Conservation (phyloP, 345 rosid species). For the Acer campestre region DNA sequence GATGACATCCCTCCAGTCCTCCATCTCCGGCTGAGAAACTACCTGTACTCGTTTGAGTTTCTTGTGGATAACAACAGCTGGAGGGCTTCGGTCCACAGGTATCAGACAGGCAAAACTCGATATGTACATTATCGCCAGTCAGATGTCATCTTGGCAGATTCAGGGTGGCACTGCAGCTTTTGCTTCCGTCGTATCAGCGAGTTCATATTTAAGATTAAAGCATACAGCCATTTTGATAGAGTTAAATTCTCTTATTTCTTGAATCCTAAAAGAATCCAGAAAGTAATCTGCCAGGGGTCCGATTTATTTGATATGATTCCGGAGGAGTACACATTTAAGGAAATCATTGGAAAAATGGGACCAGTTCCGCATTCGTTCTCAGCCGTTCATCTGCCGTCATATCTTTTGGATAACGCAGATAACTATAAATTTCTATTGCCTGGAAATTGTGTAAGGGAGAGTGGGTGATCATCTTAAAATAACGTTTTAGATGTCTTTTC, state of each 20-base stretch:
- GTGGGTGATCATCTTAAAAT: slow-evolving; percentile 39
- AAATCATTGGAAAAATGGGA: slow-evolving; percentile 69
- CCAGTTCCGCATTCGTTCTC: slow-evolving; percentile 67
- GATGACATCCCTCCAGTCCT: slow-evolving; percentile 69
- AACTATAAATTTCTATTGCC: slow-evolving; percentile 60
- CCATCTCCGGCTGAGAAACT: slow-evolving; percentile 77
- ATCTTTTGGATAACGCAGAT: slow-evolving; percentile 59
- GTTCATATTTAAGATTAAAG: slow-evolving; percentile 69
- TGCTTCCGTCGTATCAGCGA: slow-evolving; percentile 59
- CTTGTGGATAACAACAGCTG: slow-evolving; percentile 73
- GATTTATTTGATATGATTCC: slow-evolving; percentile 73
- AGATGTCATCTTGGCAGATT: slow-evolving; percentile 55
- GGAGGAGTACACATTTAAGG: slow-evolving; percentile 65
- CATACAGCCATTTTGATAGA: slow-evolving; percentile 64
- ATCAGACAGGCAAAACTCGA: slow-evolving; percentile 50
- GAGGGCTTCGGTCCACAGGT: slow-evolving; percentile 83
- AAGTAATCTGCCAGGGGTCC: slow-evolving; percentile 59
- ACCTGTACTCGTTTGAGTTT: slow-evolving; percentile 85
- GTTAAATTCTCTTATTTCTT: slow-evolving; percentile 56
- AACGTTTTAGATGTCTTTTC: slow-evolving; percentile 7
- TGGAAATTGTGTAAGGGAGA: slow-evolving; percentile 58
- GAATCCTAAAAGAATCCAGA: slow-evolving; percentile 60
- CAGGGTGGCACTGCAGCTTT: slow-evolving; percentile 78
- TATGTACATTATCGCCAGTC: slow-evolving; percentile 67
- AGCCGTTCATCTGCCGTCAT: slow-evolving; percentile 64